Evolutionary conservation across 1,139 yeast species (phyloP), one percentile per base, ranked within the genome.

Genomic region (Yarrowia galli): DNA sequence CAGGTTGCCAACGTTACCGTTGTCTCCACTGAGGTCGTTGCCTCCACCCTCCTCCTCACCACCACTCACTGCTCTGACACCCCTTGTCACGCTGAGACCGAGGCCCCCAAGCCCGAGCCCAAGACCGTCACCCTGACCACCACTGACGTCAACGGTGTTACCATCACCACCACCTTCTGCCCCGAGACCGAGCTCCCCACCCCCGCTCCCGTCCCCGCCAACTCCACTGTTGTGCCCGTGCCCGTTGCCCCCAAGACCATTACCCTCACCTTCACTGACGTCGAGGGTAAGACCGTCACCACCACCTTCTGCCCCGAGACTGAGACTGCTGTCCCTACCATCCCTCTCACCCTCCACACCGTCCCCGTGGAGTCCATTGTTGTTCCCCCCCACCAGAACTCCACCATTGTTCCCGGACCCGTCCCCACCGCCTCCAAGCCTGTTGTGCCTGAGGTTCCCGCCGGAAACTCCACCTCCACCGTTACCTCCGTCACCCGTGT

Each of bases 261-360:
- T 38, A 70, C 72, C 69, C 69, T 68, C 68, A 58, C 51, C 51
- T 68, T 67, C 63, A 67, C 66, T 40, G 51, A 69, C 65, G 70
- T 71, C 61, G 61, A 68, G 40, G 71, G 69, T 36, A 71, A 69
- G 65, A 67, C 68, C 67, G 68, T 65, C 48, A 70, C 71, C 60
- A 67, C 69, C 64, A 69, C 71, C 38, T 68, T 69, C 46, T 71
- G 72, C 69, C 72, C 72, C 65, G 65, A 69, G 69, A 65, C 72
- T 49, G 65, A 69, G 69, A 65, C 72, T 23, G 71, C 69, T 23
- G 36, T 60, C 40, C 51, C 66, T 42, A n/a, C 67, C 48, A 48
- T 61, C 46, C 56, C 66, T 13, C 49, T 43, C 15, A 9, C 64
- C 25, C 49, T 32, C 15, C 20, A 45, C 25, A n/a, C 43, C 66